Percentiles rank a stretch among this genome's conserved stretches.
phyloP scores from a whole-genome alignment of 176 grass and related monocot species.

The Eragrostis curvula region DNA sequence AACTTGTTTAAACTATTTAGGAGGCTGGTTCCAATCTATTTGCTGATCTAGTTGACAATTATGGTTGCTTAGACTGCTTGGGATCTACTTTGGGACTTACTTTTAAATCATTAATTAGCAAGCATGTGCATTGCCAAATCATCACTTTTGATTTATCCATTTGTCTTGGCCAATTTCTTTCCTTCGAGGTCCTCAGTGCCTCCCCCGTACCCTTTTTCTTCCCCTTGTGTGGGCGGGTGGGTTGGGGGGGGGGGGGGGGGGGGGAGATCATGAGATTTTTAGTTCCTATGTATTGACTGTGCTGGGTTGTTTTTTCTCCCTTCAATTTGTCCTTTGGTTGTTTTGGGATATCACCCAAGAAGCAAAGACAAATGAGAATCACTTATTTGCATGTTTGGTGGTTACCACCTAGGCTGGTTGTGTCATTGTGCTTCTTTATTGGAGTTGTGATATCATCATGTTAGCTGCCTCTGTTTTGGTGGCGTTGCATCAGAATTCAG shows the following conservation, averaged over 20 bases:
- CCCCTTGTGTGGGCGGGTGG: no score
- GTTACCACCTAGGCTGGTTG: neutral
- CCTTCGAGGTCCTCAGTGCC: neutral
- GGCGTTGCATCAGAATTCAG: neutral
- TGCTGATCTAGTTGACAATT: constrained; percentile 1
- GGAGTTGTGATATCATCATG: neutral
- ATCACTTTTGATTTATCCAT: neutral
- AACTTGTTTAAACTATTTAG: neutral
- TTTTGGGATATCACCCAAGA: neutral
- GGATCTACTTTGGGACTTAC: neutral
- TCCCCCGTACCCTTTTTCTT: no score
- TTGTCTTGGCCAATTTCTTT: neutral
- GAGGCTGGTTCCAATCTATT: neutral
- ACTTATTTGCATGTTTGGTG: neutral
- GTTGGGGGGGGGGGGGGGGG: no score
- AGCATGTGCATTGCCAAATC: neutral
- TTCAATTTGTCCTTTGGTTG: neutral
- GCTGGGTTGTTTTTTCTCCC: neutral
- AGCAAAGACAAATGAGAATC: neutral
- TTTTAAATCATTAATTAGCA: neutral
- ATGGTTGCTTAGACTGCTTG: neutral
- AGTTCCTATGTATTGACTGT: constrained; percentile 2
- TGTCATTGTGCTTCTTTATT: neutral
- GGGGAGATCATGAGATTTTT: constrained; percentile 6
- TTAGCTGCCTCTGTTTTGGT: neutral